Conservation (phyloP, 176 grass and related monocot species). For the Triticum monococcum region DNA sequence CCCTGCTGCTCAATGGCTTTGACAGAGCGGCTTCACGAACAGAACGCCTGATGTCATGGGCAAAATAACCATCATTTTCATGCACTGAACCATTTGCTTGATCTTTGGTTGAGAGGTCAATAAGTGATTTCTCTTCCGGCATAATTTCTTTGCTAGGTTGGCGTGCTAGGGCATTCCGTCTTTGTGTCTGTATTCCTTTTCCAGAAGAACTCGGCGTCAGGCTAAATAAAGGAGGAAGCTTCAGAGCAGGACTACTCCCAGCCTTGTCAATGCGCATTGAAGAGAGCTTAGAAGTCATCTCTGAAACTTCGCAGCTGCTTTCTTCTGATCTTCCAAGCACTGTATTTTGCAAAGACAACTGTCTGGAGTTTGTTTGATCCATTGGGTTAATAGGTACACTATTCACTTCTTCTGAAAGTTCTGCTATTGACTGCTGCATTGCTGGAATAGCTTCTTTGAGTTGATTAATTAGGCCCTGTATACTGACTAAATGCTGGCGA, state of each 20-base stretch:
- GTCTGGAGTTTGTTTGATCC: constrained; percentile 54
- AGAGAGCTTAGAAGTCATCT: constrained; percentile 67
- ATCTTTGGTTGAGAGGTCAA: constrained; percentile 29
- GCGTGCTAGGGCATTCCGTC: constrained; percentile 34
- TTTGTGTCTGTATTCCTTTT: constrained; percentile 64
- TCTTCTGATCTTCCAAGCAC: constrained; percentile 53
- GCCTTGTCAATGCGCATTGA: constrained; percentile 66
- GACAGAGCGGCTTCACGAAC: constrained; percentile 88
- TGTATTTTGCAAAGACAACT: constrained; percentile 34
- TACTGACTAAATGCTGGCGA: constrained; percentile 95
- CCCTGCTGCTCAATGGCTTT: constrained; percentile 54
- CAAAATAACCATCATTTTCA: constrained; percentile 50
- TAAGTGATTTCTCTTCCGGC: constrained; percentile 34
- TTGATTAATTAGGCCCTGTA: constrained; percentile 99
- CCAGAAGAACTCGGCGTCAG: constrained; percentile 76
- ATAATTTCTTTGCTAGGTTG: constrained; percentile 58
- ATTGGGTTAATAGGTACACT: constrained; percentile 51
- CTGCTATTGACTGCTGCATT: constrained; percentile 90
- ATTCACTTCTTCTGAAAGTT: constrained; percentile 87
- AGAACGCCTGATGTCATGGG: constrained; percentile 75
- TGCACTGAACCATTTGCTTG: constrained; percentile 27
- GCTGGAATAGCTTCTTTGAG: constrained; percentile 93
- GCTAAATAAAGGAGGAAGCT: constrained; percentile 90
- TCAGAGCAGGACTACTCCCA: constrained; percentile 60
- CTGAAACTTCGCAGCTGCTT: constrained; percentile 56